Evolutionary conservation across 208 protist genomes (phyloP).

Genomic region (Trypanosoma lewisi): DNA sequence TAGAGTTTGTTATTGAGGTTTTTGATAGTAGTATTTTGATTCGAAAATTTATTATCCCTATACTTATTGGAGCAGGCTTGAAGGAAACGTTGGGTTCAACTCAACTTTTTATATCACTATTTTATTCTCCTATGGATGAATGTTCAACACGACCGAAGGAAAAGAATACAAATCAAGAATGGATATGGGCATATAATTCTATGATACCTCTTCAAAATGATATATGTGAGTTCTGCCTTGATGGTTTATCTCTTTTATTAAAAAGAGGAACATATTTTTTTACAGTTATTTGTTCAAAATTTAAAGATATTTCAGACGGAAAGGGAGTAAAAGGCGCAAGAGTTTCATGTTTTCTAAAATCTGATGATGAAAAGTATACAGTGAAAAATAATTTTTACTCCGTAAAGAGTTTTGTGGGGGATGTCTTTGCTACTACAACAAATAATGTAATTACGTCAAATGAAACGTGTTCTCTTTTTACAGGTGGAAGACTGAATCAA

Average conservation of each 20-base stretch:
- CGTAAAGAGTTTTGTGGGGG: slow-evolving; percentile 17
- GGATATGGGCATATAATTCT: slow-evolving; percentile 20
- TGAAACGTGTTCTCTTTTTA: slow-evolving; percentile 65
- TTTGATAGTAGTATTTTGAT: slow-evolving; percentile 22
- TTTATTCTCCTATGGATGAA: slow-evolving; percentile 17
- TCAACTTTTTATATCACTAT: slow-evolving; percentile 21
- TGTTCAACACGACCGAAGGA: not conserved
- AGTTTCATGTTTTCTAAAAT: slow-evolving; percentile 16
- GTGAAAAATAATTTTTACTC: slow-evolving; percentile 21
- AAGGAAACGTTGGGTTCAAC: slow-evolving; percentile 1
- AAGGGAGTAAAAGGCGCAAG: not conserved
- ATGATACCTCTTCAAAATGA: slow-evolving; percentile 6
- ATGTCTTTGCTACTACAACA: slow-evolving; percentile 11
- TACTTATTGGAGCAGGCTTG: slow-evolving; percentile 5
- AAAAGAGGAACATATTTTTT: slow-evolving; percentile 26
- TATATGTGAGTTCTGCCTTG: slow-evolving; percentile 6
- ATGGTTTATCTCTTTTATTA: slow-evolving; percentile 8
- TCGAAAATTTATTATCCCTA: slow-evolving; percentile 17
- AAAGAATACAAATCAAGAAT: slow-evolving; percentile 7
- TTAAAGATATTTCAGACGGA: not conserved
- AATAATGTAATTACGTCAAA: slow-evolving; percentile 15
- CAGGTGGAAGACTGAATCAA: slow-evolving; percentile 67
- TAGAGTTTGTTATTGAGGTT: slow-evolving; percentile 25
- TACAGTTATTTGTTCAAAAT: slow-evolving; percentile 10
- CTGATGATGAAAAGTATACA: not conserved